Conservation (phyloP, 495 filamentous ascomycete species). For the Tetracladium marchalianum region DNA sequence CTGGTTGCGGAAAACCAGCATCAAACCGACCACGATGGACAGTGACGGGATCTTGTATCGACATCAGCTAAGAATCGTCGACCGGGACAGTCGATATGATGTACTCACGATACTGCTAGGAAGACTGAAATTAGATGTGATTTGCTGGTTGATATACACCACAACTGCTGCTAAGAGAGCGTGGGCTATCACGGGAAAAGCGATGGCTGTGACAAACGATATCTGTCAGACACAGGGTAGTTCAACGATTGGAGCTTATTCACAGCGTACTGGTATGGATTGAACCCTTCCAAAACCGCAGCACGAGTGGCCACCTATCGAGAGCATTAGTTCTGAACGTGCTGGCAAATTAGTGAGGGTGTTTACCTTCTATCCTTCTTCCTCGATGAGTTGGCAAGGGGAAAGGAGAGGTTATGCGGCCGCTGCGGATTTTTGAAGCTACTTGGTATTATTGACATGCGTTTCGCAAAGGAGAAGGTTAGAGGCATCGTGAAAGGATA, state of each 20-base stretch:
- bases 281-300: slow-evolving; percentile 68
- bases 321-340: slow-evolving; percentile 20
- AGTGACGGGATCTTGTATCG: slow-evolving; percentile 52
- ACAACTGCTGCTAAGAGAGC: slow-evolving; percentile 53
- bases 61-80: background rate
- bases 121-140: slow-evolving; percentile 43
- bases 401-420: slow-evolving; percentile 20
- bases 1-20: slow-evolving; percentile 69
- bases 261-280: slow-evolving; percentile 43
- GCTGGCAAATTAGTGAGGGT: background rate
- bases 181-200: slow-evolving; percentile 55
- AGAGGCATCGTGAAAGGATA: too few species aligned
- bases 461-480: too few species aligned
- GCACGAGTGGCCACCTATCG: slow-evolving; percentile 59
- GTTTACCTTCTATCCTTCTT: slow-evolving; percentile 34
- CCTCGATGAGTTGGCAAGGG: slow-evolving; percentile 38
- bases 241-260: background rate
- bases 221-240: background rate
- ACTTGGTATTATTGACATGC: too few species aligned
- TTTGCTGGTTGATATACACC: slow-evolving; percentile 50
- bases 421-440: too few species aligned
- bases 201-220: slow-evolving; percentile 30
- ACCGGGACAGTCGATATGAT: background rate
- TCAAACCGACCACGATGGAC: slow-evolving; percentile 69
- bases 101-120: slow-evolving; percentile 51